Conservation (phyloP, 208 protist genomes). For the Acanthamoeba triangularis region DNA sequence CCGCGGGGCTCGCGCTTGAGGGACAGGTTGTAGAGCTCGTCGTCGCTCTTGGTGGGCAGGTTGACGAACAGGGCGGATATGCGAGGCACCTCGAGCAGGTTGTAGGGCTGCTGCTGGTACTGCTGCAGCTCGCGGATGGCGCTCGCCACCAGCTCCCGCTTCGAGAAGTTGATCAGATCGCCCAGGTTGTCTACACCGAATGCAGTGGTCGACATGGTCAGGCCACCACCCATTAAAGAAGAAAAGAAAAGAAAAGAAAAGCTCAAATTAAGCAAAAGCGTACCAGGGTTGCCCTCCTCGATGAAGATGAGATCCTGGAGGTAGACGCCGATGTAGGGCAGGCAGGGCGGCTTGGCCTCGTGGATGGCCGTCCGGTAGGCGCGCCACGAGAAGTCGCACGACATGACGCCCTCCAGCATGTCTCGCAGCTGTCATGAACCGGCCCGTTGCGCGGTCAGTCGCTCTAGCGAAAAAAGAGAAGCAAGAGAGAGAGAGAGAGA, state of each 20-base stretch:
- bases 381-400: background rate
- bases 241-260: background rate
- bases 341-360: constrained; percentile 80
- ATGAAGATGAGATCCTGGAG: constrained; percentile 88
- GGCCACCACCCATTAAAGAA: background rate
- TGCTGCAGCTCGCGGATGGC: constrained; percentile 77
- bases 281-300: constrained; percentile 86
- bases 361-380: constrained; percentile 20
- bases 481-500: background rate
- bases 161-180: constrained; percentile 80
- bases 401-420: constrained; percentile 44
- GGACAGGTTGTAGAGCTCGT: constrained; percentile 63
- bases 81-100: constrained; percentile 45
- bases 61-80: background rate
- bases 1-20: constrained; percentile 61
- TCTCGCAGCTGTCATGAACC: constrained; percentile 19
- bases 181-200: background rate
- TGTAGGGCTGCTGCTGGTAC: constrained; percentile 58
- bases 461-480: background rate
- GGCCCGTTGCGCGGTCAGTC: too few species aligned
- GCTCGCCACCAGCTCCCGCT: constrained; percentile 53
- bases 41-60: constrained; percentile 8
- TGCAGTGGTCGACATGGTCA: background rate
- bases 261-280: background rate
- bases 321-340: constrained; percentile 87